These are phyloP conservation scores for Parmelia sp. DNA, from an alignment of 495 filamentous ascomycete species.

Conservation along the genomic window DNA sequence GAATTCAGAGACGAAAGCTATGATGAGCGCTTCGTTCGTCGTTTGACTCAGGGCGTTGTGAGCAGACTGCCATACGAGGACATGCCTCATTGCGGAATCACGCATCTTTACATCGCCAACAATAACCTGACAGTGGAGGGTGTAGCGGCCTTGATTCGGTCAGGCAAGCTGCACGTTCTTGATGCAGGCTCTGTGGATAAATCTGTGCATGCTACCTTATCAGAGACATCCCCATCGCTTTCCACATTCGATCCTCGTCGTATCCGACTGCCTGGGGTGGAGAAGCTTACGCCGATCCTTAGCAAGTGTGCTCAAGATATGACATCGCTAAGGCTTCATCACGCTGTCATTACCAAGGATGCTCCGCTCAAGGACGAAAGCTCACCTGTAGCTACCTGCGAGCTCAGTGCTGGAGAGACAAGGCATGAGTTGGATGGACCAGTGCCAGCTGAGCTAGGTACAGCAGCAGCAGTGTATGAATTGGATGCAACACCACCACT, in stretches of 20 bases:
- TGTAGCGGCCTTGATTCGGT: slow-evolving; percentile 46
- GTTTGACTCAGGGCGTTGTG: slow-evolving; percentile 45
- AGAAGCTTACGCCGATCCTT: slow-evolving; percentile 49
- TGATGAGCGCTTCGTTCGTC: slow-evolving; percentile 44
- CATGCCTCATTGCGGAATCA: slow-evolving; percentile 47
- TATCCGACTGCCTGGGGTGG: slow-evolving; percentile 40
- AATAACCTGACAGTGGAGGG: slow-evolving; percentile 56
- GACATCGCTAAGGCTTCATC: slow-evolving; percentile 51
- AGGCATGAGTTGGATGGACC: slow-evolving; percentile 9
- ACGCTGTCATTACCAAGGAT: slow-evolving; percentile 48
- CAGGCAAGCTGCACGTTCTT: slow-evolving; percentile 45
- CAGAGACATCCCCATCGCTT: slow-evolving; percentile 23
- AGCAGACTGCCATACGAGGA: slow-evolving; percentile 49
- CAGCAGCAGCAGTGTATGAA: slow-evolving; percentile 30
- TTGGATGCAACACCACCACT: slow-evolving; percentile 38
- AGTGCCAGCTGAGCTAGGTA: slow-evolving; percentile 12
- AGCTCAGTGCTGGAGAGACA: slow-evolving; percentile 24
- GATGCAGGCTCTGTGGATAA: slow-evolving; percentile 45
- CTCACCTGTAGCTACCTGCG: slow-evolving; percentile 35
- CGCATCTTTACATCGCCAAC: slow-evolving; percentile 53
- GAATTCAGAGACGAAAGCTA: slow-evolving; percentile 36
- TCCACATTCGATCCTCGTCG: slow-evolving; percentile 21
- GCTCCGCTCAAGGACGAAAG: slow-evolving; percentile 23
- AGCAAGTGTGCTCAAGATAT: slow-evolving; percentile 42
- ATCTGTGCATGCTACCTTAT: slow-evolving; percentile 23